Percentiles rank a stretch among this genome's conserved stretches.
These are phyloP conservation scores for Fusarium sp. DNA, from an alignment of 2,329 filamentous ascomycete species.

Conservation along the genomic window DNA sequence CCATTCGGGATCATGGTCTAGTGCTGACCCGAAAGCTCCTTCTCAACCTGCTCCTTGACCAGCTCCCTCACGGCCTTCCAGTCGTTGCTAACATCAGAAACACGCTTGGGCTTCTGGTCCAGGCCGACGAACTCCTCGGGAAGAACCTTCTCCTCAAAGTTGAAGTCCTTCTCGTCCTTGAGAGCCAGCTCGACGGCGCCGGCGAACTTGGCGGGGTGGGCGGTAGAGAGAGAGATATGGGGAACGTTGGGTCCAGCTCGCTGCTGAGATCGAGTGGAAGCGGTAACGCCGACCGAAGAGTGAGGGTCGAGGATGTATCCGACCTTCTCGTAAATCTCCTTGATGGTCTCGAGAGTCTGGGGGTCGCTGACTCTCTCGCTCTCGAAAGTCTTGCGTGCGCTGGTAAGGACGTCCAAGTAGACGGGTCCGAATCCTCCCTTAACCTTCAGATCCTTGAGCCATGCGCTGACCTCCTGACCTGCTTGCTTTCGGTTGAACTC, in stretches of 20 bases:
- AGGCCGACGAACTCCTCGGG: slow-evolving; percentile 86
- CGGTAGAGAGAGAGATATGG: slow-evolving; percentile 92
- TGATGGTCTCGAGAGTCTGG: slow-evolving; percentile 76
- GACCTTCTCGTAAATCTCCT: slow-evolving; percentile 66
- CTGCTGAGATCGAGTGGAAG: slow-evolving; percentile 76
- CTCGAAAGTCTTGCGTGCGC: slow-evolving; percentile 80
- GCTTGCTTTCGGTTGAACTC: slow-evolving; percentile 76
- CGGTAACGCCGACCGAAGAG: slow-evolving; percentile 86
- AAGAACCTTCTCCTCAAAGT: slow-evolving; percentile 79
- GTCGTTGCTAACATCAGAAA: slow-evolving; percentile 75
- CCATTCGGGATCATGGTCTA: background rate
- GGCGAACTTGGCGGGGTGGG: slow-evolving; percentile 95
- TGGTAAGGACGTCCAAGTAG: slow-evolving; percentile 76
- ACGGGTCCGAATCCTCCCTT: slow-evolving; percentile 86
- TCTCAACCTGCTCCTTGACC: slow-evolving; percentile 78
- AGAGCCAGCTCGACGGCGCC: slow-evolving; percentile 86
- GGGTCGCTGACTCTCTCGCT: slow-evolving; percentile 78
- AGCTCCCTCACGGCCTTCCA: slow-evolving; percentile 83
- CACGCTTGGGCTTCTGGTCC: slow-evolving; percentile 79
- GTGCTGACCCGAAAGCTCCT: slow-evolving; percentile 62
- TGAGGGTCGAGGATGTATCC: slow-evolving; percentile 94
- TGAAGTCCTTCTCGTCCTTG: slow-evolving; percentile 76
- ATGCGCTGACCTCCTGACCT: slow-evolving; percentile 80
- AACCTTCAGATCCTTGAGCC: slow-evolving; percentile 84
- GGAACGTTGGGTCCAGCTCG: slow-evolving; percentile 63